Base-by-base conservation (phyloP, 1,284 basidiomycete genomes). In the Cutaneotrichosporon curvatum region DNA sequence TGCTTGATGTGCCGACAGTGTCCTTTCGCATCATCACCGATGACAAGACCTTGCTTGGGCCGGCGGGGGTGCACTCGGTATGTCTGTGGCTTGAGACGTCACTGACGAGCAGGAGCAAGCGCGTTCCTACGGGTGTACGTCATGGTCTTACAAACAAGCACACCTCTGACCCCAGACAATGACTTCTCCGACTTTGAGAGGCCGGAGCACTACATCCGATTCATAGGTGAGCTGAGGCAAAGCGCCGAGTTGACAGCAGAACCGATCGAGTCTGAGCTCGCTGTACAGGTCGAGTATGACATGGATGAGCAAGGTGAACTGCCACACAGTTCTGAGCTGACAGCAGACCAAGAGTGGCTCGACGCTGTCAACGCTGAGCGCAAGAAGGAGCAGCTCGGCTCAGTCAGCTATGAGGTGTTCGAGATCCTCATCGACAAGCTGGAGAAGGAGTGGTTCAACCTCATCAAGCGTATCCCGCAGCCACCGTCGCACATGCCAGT, bases 371-470 rank as follows among this genome's bases (percentile, higher is more conserved):
- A 99, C 61, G 62, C 70, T 7, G 89, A 96, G 49, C 78, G 95
- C 22, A 84, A 79, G 70, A 84, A 83, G 57, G 82, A 86, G 25
- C 82, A 87, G 50, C 66, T 83, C 25, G 84, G 85, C 56, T 75
- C 74, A 28, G 81, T 92, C 47, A 76, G 82, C 0, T 87, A 85
- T 65, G 94, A 98, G 67, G 74, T 81, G 1, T 97, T 99, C 51
- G 95, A 98, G 72, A 85, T 98, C 52, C 80, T 97, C 59, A 90
- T 99, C 81, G 95, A 99, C 72, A 81, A 88, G 50, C 73, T 98
- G 52, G 95, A 99, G 75, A 98, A 98, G 75, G 95, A 98, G 69
- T 98, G 91, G 89, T 98, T 96, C 63, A 86, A 92, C 61, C 73
- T 98, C 68, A 90, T 85, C 47, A 94, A 92, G 73, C 83, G 84